phyloP scores from a whole-genome alignment of 257 asterid species.

The Jacaranda mimosifolia region DNA sequence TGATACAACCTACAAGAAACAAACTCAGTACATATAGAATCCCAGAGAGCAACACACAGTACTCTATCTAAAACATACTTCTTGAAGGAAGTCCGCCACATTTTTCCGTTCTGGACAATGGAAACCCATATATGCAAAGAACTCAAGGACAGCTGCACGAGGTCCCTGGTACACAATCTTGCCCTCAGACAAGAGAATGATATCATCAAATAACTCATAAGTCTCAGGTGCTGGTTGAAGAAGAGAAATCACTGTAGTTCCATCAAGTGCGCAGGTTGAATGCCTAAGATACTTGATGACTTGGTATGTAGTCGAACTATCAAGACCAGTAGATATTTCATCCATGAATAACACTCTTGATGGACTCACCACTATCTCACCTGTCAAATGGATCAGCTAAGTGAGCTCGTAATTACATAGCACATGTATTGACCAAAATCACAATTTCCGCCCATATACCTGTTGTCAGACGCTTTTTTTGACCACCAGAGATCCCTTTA shows the following conservation, averaged over 20 bases:
- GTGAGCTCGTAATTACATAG: slow-evolving; percentile 38
- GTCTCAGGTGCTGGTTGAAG: slow-evolving; percentile 99
- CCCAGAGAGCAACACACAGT: slow-evolving; percentile 26
- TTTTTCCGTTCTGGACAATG: slow-evolving; percentile 87
- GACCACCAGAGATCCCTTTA: slow-evolving; percentile 97
- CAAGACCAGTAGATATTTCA: slow-evolving; percentile 97
- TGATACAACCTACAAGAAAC: slow-evolving; percentile 70
- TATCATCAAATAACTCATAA: slow-evolving; percentile 90
- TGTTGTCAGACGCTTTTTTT: slow-evolving; percentile 89
- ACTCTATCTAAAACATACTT: slow-evolving; percentile 60
- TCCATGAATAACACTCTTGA: slow-evolving; percentile 91
- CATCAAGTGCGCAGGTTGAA: slow-evolving; percentile 82
- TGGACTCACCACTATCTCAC: slow-evolving; percentile 89
- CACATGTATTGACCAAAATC: slow-evolving; percentile 29
- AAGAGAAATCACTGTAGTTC: slow-evolving; percentile 81
- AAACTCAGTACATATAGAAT: slow-evolving; percentile 34
- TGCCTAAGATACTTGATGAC: slow-evolving; percentile 83
- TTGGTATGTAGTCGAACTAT: slow-evolving; percentile 91
- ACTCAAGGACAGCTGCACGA: slow-evolving; percentile 66
- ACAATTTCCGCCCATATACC: slow-evolving; percentile 50
- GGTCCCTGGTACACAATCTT: slow-evolving; percentile 95
- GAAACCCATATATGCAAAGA: slow-evolving; percentile 86
- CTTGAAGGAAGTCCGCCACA: slow-evolving; percentile 98
- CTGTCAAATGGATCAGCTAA: slow-evolving; percentile 55
- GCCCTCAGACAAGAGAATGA: slow-evolving; percentile 88